A percentile compares a stretch with the other conserved stretches of the same genome.
These are phyloP conservation scores for Rubia occidens DNA, from an alignment of 305 asterid species.

Conservation along the genomic window DNA sequence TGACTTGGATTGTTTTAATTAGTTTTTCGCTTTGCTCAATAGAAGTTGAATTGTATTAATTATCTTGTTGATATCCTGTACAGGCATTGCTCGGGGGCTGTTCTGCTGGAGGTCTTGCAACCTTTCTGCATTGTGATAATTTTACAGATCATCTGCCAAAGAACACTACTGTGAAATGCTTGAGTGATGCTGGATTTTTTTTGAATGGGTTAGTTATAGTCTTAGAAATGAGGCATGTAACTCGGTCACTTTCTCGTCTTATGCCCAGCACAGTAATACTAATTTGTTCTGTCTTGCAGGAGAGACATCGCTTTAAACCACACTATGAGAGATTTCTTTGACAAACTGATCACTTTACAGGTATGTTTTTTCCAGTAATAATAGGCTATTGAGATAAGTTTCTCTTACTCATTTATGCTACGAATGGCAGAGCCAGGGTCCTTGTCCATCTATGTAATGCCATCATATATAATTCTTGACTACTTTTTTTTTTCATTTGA, in stretches of 20 bases:
- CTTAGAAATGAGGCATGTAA: not conserved
- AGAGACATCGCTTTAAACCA: constrained; percentile 58
- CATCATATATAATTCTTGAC: not conserved
- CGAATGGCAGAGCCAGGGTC: not conserved
- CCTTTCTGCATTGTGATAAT: constrained; percentile 73
- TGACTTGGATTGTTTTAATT: not conserved
- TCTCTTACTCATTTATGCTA: not conserved
- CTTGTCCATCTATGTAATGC: constrained; percentile 5
- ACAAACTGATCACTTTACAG: constrained; percentile 52
- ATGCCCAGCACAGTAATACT: not conserved
- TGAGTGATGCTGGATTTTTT: constrained; percentile 89
- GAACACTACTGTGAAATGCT: constrained; percentile 29
- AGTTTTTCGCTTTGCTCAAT: not conserved
- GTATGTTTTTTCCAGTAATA: constrained; percentile 22
- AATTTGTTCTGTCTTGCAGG: constrained; percentile 52
- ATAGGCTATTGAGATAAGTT: not conserved
- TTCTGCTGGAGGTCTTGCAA: constrained; percentile 88
- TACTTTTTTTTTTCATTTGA: constrained; percentile 15
- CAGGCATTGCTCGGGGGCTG: constrained; percentile 93
- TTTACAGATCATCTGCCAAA: constrained; percentile 57
- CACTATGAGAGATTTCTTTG: constrained; percentile 57
- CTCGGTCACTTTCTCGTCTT: constrained; percentile 2
- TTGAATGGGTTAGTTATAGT: constrained; percentile 59
- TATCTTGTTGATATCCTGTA: not conserved
- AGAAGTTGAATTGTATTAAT: not conserved